These are phyloP conservation scores for Diaporthe destruens DNA, from an alignment of 2,329 filamentous ascomycete species.

Conservation along the genomic window DNA sequence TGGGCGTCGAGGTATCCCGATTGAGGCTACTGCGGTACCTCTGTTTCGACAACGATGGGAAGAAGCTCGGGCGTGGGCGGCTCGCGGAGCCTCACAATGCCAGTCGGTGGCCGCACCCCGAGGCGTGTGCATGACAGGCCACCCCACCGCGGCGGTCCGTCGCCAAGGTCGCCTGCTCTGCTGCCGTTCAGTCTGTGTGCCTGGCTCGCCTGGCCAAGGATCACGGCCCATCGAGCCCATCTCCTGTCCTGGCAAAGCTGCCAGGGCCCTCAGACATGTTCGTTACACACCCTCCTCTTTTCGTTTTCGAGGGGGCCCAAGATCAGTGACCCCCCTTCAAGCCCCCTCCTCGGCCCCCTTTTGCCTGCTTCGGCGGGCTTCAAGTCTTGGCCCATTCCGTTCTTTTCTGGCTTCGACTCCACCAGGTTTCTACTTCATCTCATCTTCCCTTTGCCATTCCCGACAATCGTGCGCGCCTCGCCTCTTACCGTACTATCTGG, in stretches of 20 bases:
- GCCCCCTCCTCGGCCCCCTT: conserved; percentile 20
- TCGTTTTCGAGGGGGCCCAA: conserved; percentile 7
- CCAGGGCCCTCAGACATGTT: conserved; percentile 41
- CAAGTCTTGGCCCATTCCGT: conserved; percentile 28
- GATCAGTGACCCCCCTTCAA: conserved; percentile 24
- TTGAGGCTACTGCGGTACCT: conserved; percentile 14
- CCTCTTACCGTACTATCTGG: conserved; percentile 13
- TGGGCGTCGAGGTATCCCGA: conserved; percentile 22
- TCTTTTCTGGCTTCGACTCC: conserved; percentile 32
- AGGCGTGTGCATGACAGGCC: conserved; percentile 3
- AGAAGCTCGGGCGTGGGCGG: not conserved
- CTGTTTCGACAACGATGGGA: conserved; percentile 29
- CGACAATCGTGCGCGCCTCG: conserved; percentile 19
- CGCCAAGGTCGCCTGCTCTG: too few species aligned
- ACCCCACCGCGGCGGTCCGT: conserved; percentile 20
- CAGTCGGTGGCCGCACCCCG: conserved; percentile 10
- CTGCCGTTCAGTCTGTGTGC: conserved; percentile 32
- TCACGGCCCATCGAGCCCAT: conserved; percentile 26
- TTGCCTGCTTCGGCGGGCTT: conserved; percentile 28
- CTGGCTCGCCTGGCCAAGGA: conserved; percentile 10
- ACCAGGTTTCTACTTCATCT: conserved; percentile 40
- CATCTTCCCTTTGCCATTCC: conserved; percentile 12
- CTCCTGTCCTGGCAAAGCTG: conserved; percentile 19
- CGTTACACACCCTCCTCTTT: conserved; percentile 32
- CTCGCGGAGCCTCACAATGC: conserved; percentile 29